Evolutionary conservation across 768 basidiomycete species (phyloP).

Genomic region (Serendipita sp.): DNA sequence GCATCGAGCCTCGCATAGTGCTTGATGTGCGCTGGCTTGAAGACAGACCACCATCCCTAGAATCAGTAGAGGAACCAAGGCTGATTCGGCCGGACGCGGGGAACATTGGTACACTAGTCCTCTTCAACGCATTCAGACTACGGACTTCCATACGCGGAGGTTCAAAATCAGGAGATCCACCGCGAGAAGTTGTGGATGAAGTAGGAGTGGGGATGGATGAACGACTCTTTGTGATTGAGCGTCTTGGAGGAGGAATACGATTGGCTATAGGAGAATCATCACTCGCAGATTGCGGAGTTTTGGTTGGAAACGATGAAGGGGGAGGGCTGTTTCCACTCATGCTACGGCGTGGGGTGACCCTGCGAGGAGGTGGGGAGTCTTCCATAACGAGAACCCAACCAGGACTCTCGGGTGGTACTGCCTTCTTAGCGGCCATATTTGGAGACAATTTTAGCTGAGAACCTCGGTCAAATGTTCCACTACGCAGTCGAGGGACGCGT

Average conservation of each 20-base stretch:
- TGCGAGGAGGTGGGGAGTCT: constrained; percentile 22
- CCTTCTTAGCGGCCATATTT: constrained; percentile 20
- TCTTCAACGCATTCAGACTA: background rate
- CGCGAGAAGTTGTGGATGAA: background rate
- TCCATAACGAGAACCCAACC: constrained; percentile 88
- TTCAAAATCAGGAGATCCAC: background rate
- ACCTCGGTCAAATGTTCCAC: constrained; percentile 27
- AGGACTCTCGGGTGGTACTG: constrained; percentile 43
- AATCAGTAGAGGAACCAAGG: background rate
- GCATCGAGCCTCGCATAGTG: background rate
- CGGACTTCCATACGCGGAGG: background rate
- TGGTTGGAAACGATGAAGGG: background rate
- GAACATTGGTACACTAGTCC: constrained; percentile 3
- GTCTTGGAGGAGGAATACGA: background rate
- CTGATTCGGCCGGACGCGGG: background rate
- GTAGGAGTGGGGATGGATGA: constrained; percentile 2
- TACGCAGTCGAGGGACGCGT: constrained; percentile 66
- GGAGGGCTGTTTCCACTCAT: background rate
- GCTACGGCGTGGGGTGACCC: background rate
- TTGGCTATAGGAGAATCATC: background rate
- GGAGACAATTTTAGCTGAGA: constrained; percentile 11
- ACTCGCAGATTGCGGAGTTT: background rate
- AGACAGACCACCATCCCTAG: background rate
- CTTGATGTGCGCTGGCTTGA: background rate
- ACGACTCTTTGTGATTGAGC: background rate